Base-by-base conservation (phyloP, 2,329 filamentous ascomycete species). In the Cladosporium sphaerospermum region DNA sequence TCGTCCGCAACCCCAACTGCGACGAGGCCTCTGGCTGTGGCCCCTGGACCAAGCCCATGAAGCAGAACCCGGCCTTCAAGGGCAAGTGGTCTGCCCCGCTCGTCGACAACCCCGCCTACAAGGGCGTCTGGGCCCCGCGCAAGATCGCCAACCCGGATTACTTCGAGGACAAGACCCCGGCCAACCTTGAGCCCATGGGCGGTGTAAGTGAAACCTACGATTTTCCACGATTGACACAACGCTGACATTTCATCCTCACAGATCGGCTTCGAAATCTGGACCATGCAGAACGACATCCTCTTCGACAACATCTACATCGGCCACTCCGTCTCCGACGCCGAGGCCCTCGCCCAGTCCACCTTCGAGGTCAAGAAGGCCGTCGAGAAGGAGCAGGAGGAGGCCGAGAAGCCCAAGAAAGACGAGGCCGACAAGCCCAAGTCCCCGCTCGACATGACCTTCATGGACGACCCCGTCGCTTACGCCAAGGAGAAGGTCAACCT, bases 251-350 rank as follows among this genome's bases (percentile, higher is more conserved):
- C 32, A 19, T 10, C 45, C 16, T 43, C 19, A 16, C 67, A 90
- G 87, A 91, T 97, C 76, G 93, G 93, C 65, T 97, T 97, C 68
- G 93, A 99, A 76, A 92, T 99, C 77, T 99, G 93, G 93, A 97
- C 93, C 67, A 99, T 99, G 93, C 92, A 96, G 77, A 95, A 85
- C 72, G 88, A 96, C 70, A 97, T 99, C 65, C 86, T 96, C 67
- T 97, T 99, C 67, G 89, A 97, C 83, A 99, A 99, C 85, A 95
- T 99, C 80, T 99, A 97, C 83, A 90, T 99, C 71, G 93, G 93
- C 59, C 93, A 99, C 84, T 97, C 92, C 16, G 72, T 93, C 63
- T 89, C 89, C 69, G 93, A 99, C 63, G 93, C 93, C 58, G 84
- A 87, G 73, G 87, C 91, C 77, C 79, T 99, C 68, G 87, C 89